phyloP scores from a whole-genome alignment of 495 filamentous ascomycete genomes.

The Tuber brumale region DNA sequence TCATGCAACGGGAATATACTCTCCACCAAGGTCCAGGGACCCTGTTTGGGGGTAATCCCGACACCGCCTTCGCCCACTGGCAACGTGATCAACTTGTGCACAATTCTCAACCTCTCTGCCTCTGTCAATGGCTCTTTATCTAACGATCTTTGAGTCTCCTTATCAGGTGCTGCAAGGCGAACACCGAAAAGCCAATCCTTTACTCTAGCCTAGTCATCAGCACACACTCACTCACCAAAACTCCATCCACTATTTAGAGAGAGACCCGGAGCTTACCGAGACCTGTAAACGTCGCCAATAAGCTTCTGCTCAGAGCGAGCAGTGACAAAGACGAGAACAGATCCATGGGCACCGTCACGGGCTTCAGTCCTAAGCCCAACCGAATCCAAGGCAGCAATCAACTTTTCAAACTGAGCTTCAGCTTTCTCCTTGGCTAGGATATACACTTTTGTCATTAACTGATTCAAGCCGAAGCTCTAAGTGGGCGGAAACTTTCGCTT shows the following conservation, averaged over 20 bases:
- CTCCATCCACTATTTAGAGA: conserved; percentile 1
- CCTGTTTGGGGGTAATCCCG: conserved; percentile 73
- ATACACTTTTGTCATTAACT: background rate
- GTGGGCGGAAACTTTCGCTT: background rate
- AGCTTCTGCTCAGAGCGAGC: conserved; percentile 62
- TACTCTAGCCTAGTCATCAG: conserved; percentile 52
- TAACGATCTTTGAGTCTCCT: conserved; percentile 58
- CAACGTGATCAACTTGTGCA: conserved; percentile 80
- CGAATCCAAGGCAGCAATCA: conserved; percentile 62
- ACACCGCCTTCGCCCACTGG: conserved; percentile 77
- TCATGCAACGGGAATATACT: conserved; percentile 87
- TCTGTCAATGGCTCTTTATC: conserved; percentile 67
- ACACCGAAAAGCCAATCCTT: conserved; percentile 96
- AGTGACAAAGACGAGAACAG: conserved; percentile 75
- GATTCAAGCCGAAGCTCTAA: background rate
- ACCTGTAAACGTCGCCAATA: conserved; percentile 59
- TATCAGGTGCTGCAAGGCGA: conserved; percentile 67
- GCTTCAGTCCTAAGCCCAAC: conserved; percentile 82
- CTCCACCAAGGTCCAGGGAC: conserved; percentile 77
- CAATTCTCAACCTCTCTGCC: conserved; percentile 78
- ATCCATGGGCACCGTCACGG: conserved; percentile 66
- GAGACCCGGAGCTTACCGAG: conserved; percentile 47
- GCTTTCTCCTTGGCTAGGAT: conserved; percentile 59
- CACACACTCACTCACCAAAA: background rate
- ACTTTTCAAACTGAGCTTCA: conserved; percentile 62